Base-by-base conservation (phyloP, 1,284 basidiomycete genomes). In the Cronartium quercuum region DNA sequence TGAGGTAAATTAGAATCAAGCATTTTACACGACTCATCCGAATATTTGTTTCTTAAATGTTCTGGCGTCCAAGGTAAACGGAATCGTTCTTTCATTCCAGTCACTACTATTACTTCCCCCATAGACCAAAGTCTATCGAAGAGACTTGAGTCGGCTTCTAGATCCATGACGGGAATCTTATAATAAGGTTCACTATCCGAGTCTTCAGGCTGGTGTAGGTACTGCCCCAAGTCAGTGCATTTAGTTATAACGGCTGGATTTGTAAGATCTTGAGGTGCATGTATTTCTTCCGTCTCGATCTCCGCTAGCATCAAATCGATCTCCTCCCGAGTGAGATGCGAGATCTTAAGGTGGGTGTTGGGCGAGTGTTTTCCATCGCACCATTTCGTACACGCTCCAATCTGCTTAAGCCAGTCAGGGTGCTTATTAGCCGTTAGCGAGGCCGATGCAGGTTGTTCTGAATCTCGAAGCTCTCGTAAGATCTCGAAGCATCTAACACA, bases 71-170 rank as follows among this genome's bases (percentile, higher is more conserved):
- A 80, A 1, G 55, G 15, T 9, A 76, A 58, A 42, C 29, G 6
- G 24, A 74, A 13, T 6, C 64, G 7, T 1, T 51, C 35, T 12
- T 65, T 71, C n/a, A 79, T 77, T 44, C 77, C 66, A 62, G 69
- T 76, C 7, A 80, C 78, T 5, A 80, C 76, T 12, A 80, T 55
- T 0, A 79, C 78, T 13, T 78, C 77, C 10, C 80, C 80, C 24
- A 76, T 70, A 4, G 64, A 74, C 70, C 70, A 66, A 34, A 74
- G 47, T 41, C 41, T 47, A 57, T 66, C 29, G 34, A 74, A 74
- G 18, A 74, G 44, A 24, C n/a, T 41, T 21, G 47, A 64, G 51
- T 66, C 24, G 5, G 62, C 29, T 74, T 74, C 70, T 5, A 74
- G 51, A 29, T 57, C 37, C 1, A 34, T 21, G 35, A 73, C 63